Evolutionary conservation across 2,329 filamentous ascomycete species (phyloP).

Genomic region (Blastomyces percursus): DNA sequence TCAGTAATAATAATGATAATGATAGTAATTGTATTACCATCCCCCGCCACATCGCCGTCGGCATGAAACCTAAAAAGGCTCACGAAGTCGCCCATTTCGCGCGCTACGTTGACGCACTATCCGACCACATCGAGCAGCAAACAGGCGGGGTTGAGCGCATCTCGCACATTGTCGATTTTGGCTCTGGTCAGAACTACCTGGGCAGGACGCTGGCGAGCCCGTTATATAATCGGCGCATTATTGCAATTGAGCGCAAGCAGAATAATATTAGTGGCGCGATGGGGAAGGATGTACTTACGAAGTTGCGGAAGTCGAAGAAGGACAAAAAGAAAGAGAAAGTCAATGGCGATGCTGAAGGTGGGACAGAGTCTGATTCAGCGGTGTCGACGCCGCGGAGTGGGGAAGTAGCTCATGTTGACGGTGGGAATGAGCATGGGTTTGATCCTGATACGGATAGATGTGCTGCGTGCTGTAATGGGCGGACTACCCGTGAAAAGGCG

Average conservation of each 20-base stretch:
- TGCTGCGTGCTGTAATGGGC: not conserved
- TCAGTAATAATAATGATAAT: constrained; percentile 26
- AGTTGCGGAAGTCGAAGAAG: constrained; percentile 61
- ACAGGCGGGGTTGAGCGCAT: constrained; percentile 39
- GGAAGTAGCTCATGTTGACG: not conserved
- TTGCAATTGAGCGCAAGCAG: constrained; percentile 80
- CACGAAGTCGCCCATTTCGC: constrained; percentile 91
- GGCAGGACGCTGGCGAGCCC: constrained; percentile 74
- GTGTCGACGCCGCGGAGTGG: constrained; percentile 5
- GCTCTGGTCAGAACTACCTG: constrained; percentile 92
- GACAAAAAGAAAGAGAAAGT: constrained; percentile 55
- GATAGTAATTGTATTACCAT: constrained; percentile 36
- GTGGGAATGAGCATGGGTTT: not conserved
- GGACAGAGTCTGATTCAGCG: constrained; percentile 3
- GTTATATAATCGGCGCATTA: constrained; percentile 75
- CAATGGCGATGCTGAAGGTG: constrained; percentile 9
- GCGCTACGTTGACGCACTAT: constrained; percentile 64
- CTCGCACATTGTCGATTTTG: constrained; percentile 88
- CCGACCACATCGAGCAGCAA: constrained; percentile 43
- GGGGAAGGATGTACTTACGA: constrained; percentile 71
- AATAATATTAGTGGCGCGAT: constrained; percentile 79
- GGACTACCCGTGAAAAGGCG: not conserved
- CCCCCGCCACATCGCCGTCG: constrained; percentile 62
- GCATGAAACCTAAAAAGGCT: constrained; percentile 93
- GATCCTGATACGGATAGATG: not conserved